Percentiles rank a stretch among this genome's conserved stretches.
These are phyloP conservation scores for Fraxinus americana DNA, from an alignment of 257 asterid genomes.

Conservation along the genomic window DNA sequence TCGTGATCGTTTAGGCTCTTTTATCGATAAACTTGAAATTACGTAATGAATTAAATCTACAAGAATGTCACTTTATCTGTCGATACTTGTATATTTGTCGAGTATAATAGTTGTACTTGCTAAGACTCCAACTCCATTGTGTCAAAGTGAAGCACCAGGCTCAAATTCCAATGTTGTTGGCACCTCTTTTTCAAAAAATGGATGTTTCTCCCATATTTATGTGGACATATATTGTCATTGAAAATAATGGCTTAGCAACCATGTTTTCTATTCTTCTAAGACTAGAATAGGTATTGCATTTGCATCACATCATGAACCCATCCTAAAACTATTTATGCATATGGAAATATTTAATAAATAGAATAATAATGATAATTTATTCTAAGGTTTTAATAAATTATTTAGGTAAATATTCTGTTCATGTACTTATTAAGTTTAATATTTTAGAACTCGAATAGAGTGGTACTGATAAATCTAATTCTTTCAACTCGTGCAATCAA, in stretches of 20 bases:
- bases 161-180: slow-evolving; percentile 20
- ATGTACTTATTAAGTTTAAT: too few species aligned
- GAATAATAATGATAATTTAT: too few species aligned
- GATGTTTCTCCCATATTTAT: slow-evolving; percentile 23
- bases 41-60: too few species aligned
- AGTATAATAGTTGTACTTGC: not conserved
- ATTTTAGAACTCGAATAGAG: too few species aligned
- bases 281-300: not conserved
- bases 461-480: not conserved
- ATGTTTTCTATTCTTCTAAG: not conserved
- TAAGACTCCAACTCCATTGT: not conserved
- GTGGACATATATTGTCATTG: slow-evolving; percentile 28
- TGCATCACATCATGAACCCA: too few species aligned
- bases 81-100: not conserved
- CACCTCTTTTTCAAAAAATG: slow-evolving; percentile 26
- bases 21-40: too few species aligned
- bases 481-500: not conserved
- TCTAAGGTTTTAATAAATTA: too few species aligned
- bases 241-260: slow-evolving; percentile 9
- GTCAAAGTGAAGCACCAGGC: not conserved
- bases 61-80: not conserved
- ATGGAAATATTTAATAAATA: too few species aligned
- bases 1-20: too few species aligned
- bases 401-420: too few species aligned
- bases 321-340: too few species aligned